Percentiles rank a stretch among this genome's conserved stretches.
Evolutionary conservation across 1,284 basidiomycete species (phyloP).

Genomic region (Fereydounia khargensis): DNA sequence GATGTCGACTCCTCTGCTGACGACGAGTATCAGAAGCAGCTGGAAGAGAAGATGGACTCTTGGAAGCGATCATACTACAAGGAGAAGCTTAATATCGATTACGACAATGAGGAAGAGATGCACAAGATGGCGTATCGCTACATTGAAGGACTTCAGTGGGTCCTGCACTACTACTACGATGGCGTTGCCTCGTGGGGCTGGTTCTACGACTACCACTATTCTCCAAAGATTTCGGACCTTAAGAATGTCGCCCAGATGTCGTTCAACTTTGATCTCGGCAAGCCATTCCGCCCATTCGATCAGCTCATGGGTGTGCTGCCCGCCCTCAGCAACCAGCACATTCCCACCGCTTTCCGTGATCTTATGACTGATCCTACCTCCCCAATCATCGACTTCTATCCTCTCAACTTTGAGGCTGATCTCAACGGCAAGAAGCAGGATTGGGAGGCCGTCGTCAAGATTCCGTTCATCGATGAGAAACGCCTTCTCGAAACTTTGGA

Average conservation of each 20-base stretch:
- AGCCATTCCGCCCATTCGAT: slow-evolving; percentile 89
- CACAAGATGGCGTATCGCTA: slow-evolving; percentile 64
- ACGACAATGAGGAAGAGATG: slow-evolving; percentile 63
- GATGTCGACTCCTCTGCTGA: slow-evolving; percentile 27
- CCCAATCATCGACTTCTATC: slow-evolving; percentile 92
- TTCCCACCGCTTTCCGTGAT: slow-evolving; percentile 84
- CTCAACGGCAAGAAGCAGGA: slow-evolving; percentile 97
- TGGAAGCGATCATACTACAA: slow-evolving; percentile 91
- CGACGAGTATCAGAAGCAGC: slow-evolving; percentile 66
- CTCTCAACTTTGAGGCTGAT: slow-evolving; percentile 83
- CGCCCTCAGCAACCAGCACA: slow-evolving; percentile 78
- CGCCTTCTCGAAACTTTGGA: slow-evolving; percentile 69
- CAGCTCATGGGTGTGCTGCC: slow-evolving; percentile 98
- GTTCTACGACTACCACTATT: slow-evolving; percentile 99
- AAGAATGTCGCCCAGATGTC: slow-evolving; percentile 72
- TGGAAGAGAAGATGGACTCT: slow-evolving; percentile 80
- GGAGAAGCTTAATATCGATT: slow-evolving; percentile 51
- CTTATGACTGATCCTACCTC: slow-evolving; percentile 84
- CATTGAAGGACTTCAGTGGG: slow-evolving; percentile 95
- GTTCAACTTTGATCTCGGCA: slow-evolving; percentile 82
- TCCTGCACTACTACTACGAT: slow-evolving; percentile 97
- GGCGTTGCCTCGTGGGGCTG: slow-evolving; percentile 96
- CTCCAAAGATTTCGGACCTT: slow-evolving; percentile 71
- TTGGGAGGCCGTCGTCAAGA: slow-evolving; percentile 98
- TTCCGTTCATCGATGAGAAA: slow-evolving; percentile 90